phyloP scores from a whole-genome alignment of 495 filamentous ascomycete species.

The Penicillium canescens region DNA sequence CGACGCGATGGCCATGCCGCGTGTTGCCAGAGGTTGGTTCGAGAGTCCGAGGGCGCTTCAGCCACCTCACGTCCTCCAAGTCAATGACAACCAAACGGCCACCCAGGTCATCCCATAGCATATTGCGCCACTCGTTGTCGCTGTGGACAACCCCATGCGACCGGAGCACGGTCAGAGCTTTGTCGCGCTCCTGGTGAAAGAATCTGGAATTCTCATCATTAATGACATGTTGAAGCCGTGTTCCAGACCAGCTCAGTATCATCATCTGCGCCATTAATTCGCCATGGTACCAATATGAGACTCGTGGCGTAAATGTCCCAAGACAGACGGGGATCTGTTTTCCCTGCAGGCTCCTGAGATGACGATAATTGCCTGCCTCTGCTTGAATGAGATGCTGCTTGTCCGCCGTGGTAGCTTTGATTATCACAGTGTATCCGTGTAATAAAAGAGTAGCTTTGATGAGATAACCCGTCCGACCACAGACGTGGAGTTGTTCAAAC shows the following conservation, averaged over 20 bases:
- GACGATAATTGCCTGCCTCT: constrained; percentile 26
- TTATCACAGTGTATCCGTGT: constrained; percentile 6
- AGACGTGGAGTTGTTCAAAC: constrained; percentile 6
- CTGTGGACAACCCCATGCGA: no score
- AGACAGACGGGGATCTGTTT: constrained; percentile 36
- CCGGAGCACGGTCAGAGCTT: no score
- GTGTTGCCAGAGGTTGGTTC: no score
- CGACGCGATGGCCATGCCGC: no score
- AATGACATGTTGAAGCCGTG: no score
- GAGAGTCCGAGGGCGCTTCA: no score
- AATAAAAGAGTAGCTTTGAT: constrained; percentile 4
- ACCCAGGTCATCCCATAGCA: no score
- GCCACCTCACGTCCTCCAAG: no score
- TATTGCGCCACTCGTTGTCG: no score
- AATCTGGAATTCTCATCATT: no score
- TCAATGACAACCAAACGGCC: no score
- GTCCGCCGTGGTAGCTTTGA: constrained; percentile 6
- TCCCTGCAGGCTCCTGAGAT: constrained; percentile 33
- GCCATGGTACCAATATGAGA: constrained; percentile 2
- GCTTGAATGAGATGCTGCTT: constrained; percentile 33
- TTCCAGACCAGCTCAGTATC: background rate
- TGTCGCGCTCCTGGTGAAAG: no score
- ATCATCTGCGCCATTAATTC: constrained; percentile 1
- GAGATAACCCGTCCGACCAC: constrained; percentile 8
- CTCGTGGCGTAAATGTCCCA: constrained; percentile 24